Evolutionary conservation across 2,329 filamentous ascomycete species (phyloP), one percentile per base, ranked within the genome.

Genomic region (Ophiostoma fasciatum): DNA sequence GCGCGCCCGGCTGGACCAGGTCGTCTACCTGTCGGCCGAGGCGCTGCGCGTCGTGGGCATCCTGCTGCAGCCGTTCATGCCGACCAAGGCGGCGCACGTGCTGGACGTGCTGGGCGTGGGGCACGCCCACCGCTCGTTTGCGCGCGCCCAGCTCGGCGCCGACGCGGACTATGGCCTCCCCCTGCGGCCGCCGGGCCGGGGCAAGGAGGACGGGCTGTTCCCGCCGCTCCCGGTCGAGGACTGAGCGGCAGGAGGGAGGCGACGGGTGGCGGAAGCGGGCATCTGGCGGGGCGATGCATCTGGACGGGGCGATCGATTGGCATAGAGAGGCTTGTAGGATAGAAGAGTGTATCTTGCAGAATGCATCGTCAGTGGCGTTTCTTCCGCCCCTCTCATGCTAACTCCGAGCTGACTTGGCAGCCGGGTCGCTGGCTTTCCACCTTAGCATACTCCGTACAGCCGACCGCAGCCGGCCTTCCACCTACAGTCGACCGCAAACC

Each of bases 41-140:
- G 71, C 79, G 5, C 54, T 94, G 31, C 78, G 90, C 26, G 72
- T 94, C 18, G 63, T 67, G 1, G 83, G 78, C 12, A 94, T 98
- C 46, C 62, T 96, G 31, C 61, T 98, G 30, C 87, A 94, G 55
- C 85, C 90, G 1, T 82, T 87, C 50, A 93, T 98, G 69, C 90
- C 90, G 0, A 64, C 61, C 28, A 93, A 92, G 55, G 71, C 83
- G 31, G 57, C 59, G 10, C 61, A 72, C 45, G 57, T 94, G 22
- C 68, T 98, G 1, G 79, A 94, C 52, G 69, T 78, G 49, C 61
- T 98, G 8, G 78, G 81, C 1, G 85, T 98, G 5, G 58, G 62
- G 4, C 52, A 61, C 8, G 63, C 69, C 9, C 70, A 68, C 35
- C 68, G 88, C 38, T 68, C 62, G 0, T 69, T 84, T 41, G 60